Evolutionary conservation across 2,329 filamentous ascomycete genomes (phyloP).

Genomic region (Pseudofabraea citricarpa): DNA sequence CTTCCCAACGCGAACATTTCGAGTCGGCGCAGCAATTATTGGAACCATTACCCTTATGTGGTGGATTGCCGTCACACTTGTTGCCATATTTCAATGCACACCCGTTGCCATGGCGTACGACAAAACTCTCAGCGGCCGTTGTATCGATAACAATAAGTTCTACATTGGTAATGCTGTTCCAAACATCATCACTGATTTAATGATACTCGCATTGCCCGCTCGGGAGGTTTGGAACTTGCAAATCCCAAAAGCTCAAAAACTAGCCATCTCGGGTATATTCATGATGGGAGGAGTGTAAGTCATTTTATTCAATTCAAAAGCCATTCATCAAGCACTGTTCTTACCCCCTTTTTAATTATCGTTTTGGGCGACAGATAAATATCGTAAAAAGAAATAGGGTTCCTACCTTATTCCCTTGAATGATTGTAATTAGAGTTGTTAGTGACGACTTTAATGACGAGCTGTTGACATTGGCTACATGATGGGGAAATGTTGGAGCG

Average conservation of each 20-base stretch:
- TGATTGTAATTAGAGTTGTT: too few relatives aligned
- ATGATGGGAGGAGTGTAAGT: conserved; percentile 31
- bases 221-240: conserved; percentile 27
- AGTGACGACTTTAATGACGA: too few relatives aligned
- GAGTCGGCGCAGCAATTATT: conserved; percentile 19
- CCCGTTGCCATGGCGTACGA: conserved; percentile 33
- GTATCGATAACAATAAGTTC: conserved; percentile 33
- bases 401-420: too few relatives aligned
- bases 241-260: conserved; percentile 17
- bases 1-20: conserved; percentile 19
- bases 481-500: too few relatives aligned
- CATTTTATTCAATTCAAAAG: too few relatives aligned
- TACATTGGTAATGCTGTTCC: conserved; percentile 40
- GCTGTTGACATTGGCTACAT: too few relatives aligned
- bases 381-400: too few relatives aligned
- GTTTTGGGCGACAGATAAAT: too few relatives aligned
- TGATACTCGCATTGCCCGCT: conserved; percentile 29
- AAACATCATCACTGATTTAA: conserved; percentile 33
- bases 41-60: conserved; percentile 23
- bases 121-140: conserved; percentile 27
- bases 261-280: conserved; percentile 22
- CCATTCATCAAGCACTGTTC: too few relatives aligned
- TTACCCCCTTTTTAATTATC: too few relatives aligned
- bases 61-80: conserved; percentile 25
- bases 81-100: conserved; percentile 35